A percentile compares a stretch with the other conserved stretches of the same genome.
These are phyloP conservation scores for Martiniozyma asiatica DNA, from an alignment of 1,139 yeast genomes.

Conservation along the genomic window DNA sequence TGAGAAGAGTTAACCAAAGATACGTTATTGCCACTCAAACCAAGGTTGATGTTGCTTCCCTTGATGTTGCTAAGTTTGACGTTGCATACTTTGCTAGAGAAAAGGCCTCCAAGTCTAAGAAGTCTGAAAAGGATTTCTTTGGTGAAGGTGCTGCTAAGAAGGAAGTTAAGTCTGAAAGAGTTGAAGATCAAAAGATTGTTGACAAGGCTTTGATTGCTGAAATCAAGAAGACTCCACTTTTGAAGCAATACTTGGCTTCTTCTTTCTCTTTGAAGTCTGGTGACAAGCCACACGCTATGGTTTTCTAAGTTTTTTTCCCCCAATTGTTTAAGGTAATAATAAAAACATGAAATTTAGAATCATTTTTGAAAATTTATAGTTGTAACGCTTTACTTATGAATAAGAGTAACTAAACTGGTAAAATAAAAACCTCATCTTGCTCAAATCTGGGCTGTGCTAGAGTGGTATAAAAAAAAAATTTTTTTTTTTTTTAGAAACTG, in stretches of 20 bases:
- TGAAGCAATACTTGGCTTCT: conserved; percentile 94
- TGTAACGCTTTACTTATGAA: too few relatives aligned
- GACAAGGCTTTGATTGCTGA: conserved; percentile 90
- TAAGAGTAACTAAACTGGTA: too few relatives aligned
- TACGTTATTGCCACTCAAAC: conserved; percentile 99
- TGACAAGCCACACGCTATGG: conserved; percentile 98
- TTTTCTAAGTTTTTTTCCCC: conserved; percentile 47
- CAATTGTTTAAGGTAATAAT: too few relatives aligned
- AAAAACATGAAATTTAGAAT: too few relatives aligned
- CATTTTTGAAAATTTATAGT: too few relatives aligned
- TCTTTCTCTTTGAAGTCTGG: conserved; percentile 97
- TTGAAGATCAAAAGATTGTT: conserved; percentile 94
- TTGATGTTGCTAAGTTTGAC: conserved; percentile 86
- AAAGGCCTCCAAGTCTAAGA: conserved; percentile 72
- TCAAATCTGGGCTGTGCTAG: too few relatives aligned
- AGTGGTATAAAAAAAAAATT: too few relatives aligned
- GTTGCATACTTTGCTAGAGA: conserved; percentile 97
- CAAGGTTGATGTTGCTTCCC: conserved; percentile 65
- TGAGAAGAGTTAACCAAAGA: conserved; percentile 98
- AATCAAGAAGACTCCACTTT: conserved; percentile 96
- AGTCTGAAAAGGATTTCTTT: conserved; percentile 90
- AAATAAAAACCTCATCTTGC: too few relatives aligned
- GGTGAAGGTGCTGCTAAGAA: conserved; percentile 74
- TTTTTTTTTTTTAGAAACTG: not conserved
- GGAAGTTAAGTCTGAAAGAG: conserved; percentile 87